Base-by-base conservation (phyloP, 2,329 filamentous ascomycete species). In the Pyrenophora tritici-repentis region DNA sequence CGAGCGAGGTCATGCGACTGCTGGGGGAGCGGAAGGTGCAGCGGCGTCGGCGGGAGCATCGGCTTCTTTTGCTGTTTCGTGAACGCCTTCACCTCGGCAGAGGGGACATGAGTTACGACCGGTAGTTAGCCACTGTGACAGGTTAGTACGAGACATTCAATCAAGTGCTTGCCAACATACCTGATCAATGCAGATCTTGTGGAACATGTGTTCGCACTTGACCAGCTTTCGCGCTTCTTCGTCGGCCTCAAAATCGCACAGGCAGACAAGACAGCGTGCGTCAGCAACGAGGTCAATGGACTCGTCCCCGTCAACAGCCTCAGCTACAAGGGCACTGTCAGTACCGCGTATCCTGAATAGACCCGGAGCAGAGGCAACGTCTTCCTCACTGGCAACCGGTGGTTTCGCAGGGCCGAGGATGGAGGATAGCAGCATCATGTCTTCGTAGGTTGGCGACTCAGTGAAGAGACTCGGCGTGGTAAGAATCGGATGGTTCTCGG, bases 391-490 rank as follows among this genome's bases (percentile, higher is more conserved):
- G 14, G 86, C 86, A 42, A 89, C 86, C 3, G 86, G 86, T 2
- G 86, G 85, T 65, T 88, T 88, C 3, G 82, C 86, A 40, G 86
- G 86, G 1, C 86, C 86, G 13, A 89, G 75, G 9, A 88, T 77
- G 10, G 84, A 85, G 10, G 85, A 87, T 3, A 89, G 77, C 37
- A 88, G 74, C 67, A 88, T 82, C 86, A 89, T 88, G 60, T 89
- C 86, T 71, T 89, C 86, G 63, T 89, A 88, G 1, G 86, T 87
- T 2, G 86, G 86, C 43, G 86, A 85, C 71, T 88, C 86, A 14
- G 85, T 88, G 67, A 88, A 88, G 9, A 89, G 76, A 59, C 85
- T 87, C 10, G 86, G 86, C 16, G 86, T 87, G 6, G 85, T 86
- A 55, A 88, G 81, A 17, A 87, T 86, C 17, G 86, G 86, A 66